phyloP scores from a whole-genome alignment of 257 asterid species.

The Catharanthus roseus region DNA sequence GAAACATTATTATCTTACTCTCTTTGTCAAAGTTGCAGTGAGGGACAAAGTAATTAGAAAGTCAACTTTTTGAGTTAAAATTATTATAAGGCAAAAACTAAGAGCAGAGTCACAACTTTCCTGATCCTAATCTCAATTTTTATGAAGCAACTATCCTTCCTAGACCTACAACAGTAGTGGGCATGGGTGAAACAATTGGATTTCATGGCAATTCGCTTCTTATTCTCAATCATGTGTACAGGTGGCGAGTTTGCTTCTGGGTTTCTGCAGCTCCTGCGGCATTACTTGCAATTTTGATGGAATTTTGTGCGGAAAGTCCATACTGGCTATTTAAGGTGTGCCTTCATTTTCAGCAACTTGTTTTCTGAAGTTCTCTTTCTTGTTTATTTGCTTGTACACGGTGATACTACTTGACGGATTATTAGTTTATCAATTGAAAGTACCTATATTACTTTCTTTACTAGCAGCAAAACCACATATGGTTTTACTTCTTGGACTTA shows the following conservation, averaged over 20 bases:
- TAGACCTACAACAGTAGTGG: neutral
- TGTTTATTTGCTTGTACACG: neutral
- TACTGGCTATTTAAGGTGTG: slow-evolving; percentile 97
- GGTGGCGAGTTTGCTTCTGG: slow-evolving; percentile 99
- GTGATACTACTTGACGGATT: neutral
- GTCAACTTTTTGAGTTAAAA: neutral
- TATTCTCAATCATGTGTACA: slow-evolving; percentile 24
- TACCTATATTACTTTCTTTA: no score
- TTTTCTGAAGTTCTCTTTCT: neutral
- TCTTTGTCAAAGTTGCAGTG: neutral
- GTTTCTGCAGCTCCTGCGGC: slow-evolving; percentile 79
- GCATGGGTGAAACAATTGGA: neutral
- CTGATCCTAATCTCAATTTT: neutral
- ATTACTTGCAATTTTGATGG: slow-evolving; percentile 64
- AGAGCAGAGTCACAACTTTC: neutral
- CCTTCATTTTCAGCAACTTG: neutral
- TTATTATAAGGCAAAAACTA: neutral
- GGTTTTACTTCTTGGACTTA: neutral
- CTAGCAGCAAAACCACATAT: neutral
- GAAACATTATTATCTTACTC: neutral
- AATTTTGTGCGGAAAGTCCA: slow-evolving; percentile 85
- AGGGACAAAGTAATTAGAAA: neutral
- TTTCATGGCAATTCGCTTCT: neutral
- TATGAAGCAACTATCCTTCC: neutral
- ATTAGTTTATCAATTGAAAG: neutral